Conservation (phyloP, 257 asterid species). For the Solanum verrucosum region DNA sequence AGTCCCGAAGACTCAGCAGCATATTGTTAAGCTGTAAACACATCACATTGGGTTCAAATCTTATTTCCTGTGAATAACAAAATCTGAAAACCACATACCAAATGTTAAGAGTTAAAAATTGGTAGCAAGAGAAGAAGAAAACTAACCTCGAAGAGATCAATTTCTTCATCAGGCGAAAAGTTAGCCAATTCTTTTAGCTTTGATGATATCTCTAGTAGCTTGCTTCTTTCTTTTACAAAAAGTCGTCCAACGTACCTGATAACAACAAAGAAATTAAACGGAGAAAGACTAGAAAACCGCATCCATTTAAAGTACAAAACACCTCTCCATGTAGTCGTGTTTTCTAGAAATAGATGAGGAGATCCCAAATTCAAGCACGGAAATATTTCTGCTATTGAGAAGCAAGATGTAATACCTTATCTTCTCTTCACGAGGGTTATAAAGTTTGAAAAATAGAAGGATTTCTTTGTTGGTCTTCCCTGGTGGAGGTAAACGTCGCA, state of each 20-base stretch:
- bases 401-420: constrained; percentile 26
- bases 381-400: not conserved
- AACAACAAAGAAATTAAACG: not conserved
- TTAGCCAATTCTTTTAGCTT: constrained; percentile 62
- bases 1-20: constrained; percentile 29
- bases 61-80: constrained; percentile 49
- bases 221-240: constrained; percentile 51
- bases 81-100: not conserved
- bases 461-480: constrained; percentile 42
- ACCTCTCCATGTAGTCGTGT: not conserved
- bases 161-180: constrained; percentile 56
- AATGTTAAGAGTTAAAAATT: not conserved
- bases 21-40: constrained; percentile 52
- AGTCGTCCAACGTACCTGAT: constrained; percentile 59
- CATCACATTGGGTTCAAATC: constrained; percentile 60
- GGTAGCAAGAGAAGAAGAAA: not conserved
- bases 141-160: constrained; percentile 70
- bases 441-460: constrained; percentile 56
- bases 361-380: not conserved
- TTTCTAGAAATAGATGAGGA: not conserved
- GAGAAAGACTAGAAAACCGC: not conserved
- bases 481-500: not conserved
- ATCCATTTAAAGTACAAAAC: not conserved
- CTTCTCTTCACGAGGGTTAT: constrained; percentile 60
- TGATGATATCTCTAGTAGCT: constrained; percentile 38